phyloP scores from a whole-genome alignment of 2,329 filamentous ascomycete genomes.

The Nemania abortiva region DNA sequence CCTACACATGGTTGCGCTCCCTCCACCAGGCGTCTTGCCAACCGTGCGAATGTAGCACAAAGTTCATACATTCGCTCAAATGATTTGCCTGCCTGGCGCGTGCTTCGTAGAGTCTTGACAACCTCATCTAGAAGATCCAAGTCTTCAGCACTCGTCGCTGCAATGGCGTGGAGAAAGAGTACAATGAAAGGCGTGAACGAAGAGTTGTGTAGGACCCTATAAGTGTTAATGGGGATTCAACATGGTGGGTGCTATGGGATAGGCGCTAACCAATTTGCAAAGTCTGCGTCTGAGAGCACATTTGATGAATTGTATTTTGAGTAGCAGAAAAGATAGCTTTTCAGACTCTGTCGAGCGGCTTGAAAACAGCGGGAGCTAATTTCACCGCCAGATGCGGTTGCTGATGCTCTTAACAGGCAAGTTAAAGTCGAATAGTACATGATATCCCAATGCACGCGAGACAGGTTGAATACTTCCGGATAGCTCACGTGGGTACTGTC shows the following conservation, averaged over 20 bases:
- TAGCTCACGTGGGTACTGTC: background rate
- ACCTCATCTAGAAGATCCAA: conserved; percentile 15
- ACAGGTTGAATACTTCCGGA: conserved; percentile 13
- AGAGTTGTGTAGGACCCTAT: conserved; percentile 7
- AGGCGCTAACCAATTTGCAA: conserved; percentile 7
- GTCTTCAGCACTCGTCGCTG: background rate
- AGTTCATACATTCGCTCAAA: conserved; percentile 12
- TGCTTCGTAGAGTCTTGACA: background rate
- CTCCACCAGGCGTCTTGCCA: conserved; percentile 8
- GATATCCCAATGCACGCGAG: conserved; percentile 12
- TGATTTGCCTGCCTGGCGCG: conserved; percentile 8
- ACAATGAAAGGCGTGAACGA: conserved; percentile 14
- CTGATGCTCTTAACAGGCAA: conserved; percentile 10
- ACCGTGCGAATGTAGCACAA: conserved; percentile 11
- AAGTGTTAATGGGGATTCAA: background rate
- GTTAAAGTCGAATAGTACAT: conserved; percentile 17
- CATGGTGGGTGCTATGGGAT: background rate
- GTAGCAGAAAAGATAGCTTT: background rate
- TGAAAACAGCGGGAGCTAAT: conserved; percentile 5
- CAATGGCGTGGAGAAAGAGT: conserved; percentile 11
- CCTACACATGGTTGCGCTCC: conserved; percentile 2
- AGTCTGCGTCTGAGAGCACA: conserved; percentile 12
- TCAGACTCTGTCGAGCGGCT: conserved; percentile 1
- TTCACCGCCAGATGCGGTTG: background rate
- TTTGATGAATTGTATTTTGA: conserved; percentile 4